Evolutionary conservation across 1,284 basidiomycete genomes (phyloP).

Genomic region (Rhodotorula sp.): DNA sequence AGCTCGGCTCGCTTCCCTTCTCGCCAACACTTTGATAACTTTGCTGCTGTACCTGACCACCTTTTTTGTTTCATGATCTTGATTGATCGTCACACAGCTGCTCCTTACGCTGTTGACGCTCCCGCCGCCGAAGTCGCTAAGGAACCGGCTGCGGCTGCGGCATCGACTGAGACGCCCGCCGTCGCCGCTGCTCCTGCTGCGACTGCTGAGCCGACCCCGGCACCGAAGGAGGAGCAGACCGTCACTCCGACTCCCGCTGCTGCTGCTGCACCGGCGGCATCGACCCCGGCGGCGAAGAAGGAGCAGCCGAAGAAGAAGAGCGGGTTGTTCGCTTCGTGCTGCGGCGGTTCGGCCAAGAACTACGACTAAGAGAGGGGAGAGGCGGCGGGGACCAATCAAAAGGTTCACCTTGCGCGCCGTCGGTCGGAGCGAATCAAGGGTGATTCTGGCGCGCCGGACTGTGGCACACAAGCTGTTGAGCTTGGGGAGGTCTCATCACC

Average conservation of each 20-base stretch:
- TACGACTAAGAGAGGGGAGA: conserved; percentile 16
- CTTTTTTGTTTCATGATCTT: too few species aligned
- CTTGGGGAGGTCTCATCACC: too few species aligned
- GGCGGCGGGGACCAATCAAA: not conserved
- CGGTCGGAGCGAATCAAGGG: too few species aligned
- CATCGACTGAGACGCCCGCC: not conserved
- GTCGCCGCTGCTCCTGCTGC: not conserved
- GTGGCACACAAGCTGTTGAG: too few species aligned
- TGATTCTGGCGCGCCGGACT: too few species aligned
- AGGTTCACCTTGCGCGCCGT: too few species aligned
- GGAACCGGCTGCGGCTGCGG: not conserved
- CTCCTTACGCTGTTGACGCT: conserved; percentile 16
- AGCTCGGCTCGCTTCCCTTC: not conserved
- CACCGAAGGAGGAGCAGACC: not conserved
- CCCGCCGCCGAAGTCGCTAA: conserved; percentile 3
- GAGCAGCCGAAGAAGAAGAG: conserved; percentile 33
- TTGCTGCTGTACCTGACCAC: not conserved
- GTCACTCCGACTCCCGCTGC: not conserved
- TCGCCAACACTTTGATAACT: not conserved
- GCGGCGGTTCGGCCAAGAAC: conserved; percentile 28
- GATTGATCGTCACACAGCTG: not conserved
- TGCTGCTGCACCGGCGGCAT: not conserved
- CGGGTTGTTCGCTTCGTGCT: conserved; percentile 32
- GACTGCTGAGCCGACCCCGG: not conserved
- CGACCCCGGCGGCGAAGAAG: conserved; percentile 2